phyloP scores from a whole-genome alignment of 331 rosid genomes.

The Acacia concinna region DNA sequence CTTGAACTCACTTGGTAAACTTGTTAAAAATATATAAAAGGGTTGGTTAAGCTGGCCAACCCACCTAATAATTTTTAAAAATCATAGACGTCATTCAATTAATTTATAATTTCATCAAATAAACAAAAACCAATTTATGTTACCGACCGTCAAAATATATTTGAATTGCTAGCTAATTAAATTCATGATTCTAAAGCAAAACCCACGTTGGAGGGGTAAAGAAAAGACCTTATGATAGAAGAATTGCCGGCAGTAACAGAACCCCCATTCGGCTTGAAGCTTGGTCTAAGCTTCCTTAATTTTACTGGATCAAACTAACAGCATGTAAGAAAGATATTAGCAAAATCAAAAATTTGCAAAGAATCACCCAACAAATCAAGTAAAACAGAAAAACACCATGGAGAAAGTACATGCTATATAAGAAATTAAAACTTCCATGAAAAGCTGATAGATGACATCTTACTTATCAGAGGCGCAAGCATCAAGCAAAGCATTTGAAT shows the following conservation, averaged over 20 bases:
- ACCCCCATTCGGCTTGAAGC: constrained; percentile 82
- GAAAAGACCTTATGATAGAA: constrained; percentile 74
- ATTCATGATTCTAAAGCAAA: not conserved
- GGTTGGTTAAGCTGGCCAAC: not conserved
- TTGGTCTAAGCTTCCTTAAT: constrained; percentile 78
- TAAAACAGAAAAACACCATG: not conserved
- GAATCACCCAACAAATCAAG: constrained; percentile 1
- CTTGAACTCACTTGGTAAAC: constrained; percentile 26
- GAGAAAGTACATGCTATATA: constrained; percentile 28
- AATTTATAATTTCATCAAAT: not conserved
- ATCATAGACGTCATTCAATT: not conserved
- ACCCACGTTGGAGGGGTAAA: constrained; percentile 13
- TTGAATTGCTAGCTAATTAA: not conserved
- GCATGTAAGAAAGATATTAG: constrained; percentile 20
- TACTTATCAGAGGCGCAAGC: no score
- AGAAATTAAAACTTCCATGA: constrained; percentile 18
- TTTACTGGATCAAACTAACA: constrained; percentile 86
- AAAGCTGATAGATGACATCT: no score
- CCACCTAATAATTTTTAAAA: not conserved
- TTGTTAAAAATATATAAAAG: not conserved
- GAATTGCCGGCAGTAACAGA: constrained; percentile 97
- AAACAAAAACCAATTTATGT: not conserved
- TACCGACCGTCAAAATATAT: not conserved
- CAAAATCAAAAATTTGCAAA: constrained; percentile 17
- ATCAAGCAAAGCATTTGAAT: no score